Base-by-base conservation (phyloP, 257 asterid species). In the Osmanthus fragrans region DNA sequence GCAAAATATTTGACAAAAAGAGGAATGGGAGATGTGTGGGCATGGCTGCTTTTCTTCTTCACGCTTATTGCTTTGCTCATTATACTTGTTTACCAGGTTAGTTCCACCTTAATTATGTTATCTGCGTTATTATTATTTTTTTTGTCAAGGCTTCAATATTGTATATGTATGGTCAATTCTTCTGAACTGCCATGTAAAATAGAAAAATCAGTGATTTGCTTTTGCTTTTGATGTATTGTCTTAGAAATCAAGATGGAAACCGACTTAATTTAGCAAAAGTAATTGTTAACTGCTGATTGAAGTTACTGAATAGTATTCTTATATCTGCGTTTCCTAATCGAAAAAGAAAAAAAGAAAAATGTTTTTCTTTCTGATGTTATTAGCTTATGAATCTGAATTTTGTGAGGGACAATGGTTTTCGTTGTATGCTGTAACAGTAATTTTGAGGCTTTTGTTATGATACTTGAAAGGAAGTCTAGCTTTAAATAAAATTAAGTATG, bases 41-140 rank as follows among this genome's bases (percentile, higher is more conserved):
- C 90, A 27, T 94, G 97, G 98, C 82, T 94, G 60, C 86, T 90
- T 60, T 92, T 92, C 93, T 92, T 94, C 91, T 87, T 94, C 87
- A 77, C 86, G 7, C 91, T 87, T 71, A 76, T 94, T 54, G 83
- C 86, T 47, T 91, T 94, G 63, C 89, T 92, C 54, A 82, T 88
- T 81, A 82, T 90, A 87, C 73, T 94, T 54, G 88, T 94, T 85
- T 92, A 77, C 85, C 97, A 94, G 98, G 98, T 94, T 45, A 80
- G 34, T 71, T 71, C 73, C 33, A 13, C 45, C 67, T 33, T 49
- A 58, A 56, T 76, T 71, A 56, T 60, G 39, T 76, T 70, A 3
- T 19, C 3, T 49, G 4, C 36, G 19, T 0, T 40, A 18, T 75
- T n/a, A n/a, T n/a, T n/a, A n/a, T n/a, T n/a, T n/a, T 63, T 45